Conservation (phyloP, 1,284 basidiomycete genomes). For the Volvariella volvacea region DNA sequence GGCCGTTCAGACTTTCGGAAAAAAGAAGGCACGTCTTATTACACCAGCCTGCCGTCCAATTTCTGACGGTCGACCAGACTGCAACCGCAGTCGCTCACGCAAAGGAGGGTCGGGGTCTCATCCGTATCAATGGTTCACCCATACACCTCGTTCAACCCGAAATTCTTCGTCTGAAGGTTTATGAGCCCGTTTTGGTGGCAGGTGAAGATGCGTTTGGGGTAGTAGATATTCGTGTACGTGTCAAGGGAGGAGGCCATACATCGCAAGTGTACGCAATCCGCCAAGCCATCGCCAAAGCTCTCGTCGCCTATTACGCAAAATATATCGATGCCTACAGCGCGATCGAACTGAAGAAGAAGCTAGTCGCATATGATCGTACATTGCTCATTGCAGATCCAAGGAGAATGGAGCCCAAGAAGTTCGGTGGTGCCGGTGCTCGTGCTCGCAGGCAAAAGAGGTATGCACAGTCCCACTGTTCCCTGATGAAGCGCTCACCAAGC, state of each 20-base stretch:
- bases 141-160: conserved; percentile 93
- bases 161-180: conserved; percentile 97
- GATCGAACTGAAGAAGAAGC: conserved; percentile 93
- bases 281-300: conserved; percentile 97
- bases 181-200: conserved; percentile 89
- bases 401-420: conserved; percentile 99
- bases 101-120: conserved; percentile 94
- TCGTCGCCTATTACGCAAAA: conserved; percentile 99
- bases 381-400: conserved; percentile 97
- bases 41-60: conserved; percentile 4
- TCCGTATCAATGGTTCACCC: conserved; percentile 96
- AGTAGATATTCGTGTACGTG: conserved; percentile 96
- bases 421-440: conserved; percentile 94
- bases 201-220: conserved; percentile 80
- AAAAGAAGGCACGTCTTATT: conserved; percentile 82
- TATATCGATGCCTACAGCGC: conserved; percentile 98
- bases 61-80: conserved; percentile 49
- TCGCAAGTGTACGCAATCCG: conserved; percentile 99
- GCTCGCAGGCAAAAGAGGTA: conserved; percentile 93
- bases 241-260: conserved; percentile 99
- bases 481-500: not conserved
- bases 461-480: conserved; percentile 15
- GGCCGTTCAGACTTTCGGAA: conserved; percentile 96
- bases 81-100: conserved; percentile 95
- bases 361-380: conserved; percentile 92